A percentile compares a stretch with the other conserved stretches of the same genome.
Conservation (phyloP, 2,329 filamentous ascomycete species). For the Clathrospora elynae region DNA sequence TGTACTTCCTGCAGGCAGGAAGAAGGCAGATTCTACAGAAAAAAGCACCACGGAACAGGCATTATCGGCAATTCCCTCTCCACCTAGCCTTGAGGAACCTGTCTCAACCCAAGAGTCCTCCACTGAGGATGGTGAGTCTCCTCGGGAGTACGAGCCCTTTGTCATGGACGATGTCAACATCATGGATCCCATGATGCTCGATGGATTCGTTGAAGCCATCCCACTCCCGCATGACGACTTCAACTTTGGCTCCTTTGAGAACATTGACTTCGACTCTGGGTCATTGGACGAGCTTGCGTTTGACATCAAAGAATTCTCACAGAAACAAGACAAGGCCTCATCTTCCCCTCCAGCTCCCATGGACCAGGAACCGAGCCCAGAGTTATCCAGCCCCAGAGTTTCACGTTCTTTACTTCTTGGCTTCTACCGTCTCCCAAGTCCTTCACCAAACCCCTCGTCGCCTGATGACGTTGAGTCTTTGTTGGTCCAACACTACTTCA, state of each 20-base stretch:
- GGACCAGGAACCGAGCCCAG: slow-evolving; percentile 23
- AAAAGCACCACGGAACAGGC: slow-evolving; percentile 18
- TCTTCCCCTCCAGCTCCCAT: slow-evolving; percentile 16
- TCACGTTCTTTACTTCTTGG: slow-evolving; percentile 48
- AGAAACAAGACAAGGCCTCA: slow-evolving; percentile 23
- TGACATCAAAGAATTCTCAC: slow-evolving; percentile 26
- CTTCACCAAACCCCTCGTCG: slow-evolving; percentile 43
- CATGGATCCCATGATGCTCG: slow-evolving; percentile 34
- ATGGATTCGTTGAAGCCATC: slow-evolving; percentile 30
- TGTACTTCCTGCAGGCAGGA: slow-evolving; percentile 41
- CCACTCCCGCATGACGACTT: slow-evolving; percentile 33
- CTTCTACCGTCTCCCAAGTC: slow-evolving; percentile 45
- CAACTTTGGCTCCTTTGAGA: slow-evolving; percentile 33
- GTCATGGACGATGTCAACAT: slow-evolving; percentile 31
- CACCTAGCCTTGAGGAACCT: slow-evolving; percentile 28
- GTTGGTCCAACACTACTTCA: slow-evolving; percentile 68
- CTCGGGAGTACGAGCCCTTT: slow-evolving; percentile 32
- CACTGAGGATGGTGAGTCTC: slow-evolving; percentile 33
- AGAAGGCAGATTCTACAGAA: slow-evolving; percentile 20
- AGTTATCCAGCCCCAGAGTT: slow-evolving; percentile 39
- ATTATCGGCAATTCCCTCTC: slow-evolving; percentile 26
- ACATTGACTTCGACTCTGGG: slow-evolving; percentile 34
- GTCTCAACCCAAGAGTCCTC: slow-evolving; percentile 28
- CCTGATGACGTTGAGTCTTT: slow-evolving; percentile 58
- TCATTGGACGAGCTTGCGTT: slow-evolving; percentile 28